Evolutionary conservation across 208 protist genomes (phyloP).

Genomic region (Crithidia sp.): DNA sequence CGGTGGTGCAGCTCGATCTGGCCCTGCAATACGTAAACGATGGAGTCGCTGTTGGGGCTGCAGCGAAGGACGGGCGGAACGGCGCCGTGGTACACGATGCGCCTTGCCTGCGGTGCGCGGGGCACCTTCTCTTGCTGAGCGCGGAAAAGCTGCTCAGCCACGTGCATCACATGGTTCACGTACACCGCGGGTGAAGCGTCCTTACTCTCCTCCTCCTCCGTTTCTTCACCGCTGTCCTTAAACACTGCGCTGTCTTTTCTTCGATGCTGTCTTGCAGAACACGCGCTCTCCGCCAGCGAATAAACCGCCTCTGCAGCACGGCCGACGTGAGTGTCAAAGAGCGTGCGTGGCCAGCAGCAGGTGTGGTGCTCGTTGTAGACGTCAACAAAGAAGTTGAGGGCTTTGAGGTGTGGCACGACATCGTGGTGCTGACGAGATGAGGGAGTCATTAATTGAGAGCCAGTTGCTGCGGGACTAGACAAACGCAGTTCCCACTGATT

Average conservation of each 20-base stretch:
- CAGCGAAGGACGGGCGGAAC: slow-evolving; percentile 50
- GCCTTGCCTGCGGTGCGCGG: slow-evolving; percentile 22
- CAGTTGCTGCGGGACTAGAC: neutral
- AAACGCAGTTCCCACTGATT: slow-evolving; percentile 21
- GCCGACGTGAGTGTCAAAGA: slow-evolving; percentile 42
- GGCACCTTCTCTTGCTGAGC: slow-evolving; percentile 33
- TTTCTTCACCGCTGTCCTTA: neutral
- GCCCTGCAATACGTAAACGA: slow-evolving; percentile 24
- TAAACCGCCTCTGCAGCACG: slow-evolving; percentile 8
- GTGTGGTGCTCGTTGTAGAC: slow-evolving; percentile 43
- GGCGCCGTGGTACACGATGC: slow-evolving; percentile 42
- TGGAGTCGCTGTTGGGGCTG: slow-evolving; percentile 11
- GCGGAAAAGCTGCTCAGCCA: slow-evolving; percentile 21
- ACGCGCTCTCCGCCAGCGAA: neutral
- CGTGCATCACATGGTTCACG: slow-evolving; percentile 1
- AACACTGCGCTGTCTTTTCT: neutral
- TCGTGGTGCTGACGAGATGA: neutral
- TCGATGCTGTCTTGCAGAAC: neutral
- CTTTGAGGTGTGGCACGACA: slow-evolving; percentile 13
- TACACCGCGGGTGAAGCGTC: neutral
- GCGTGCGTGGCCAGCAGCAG: slow-evolving; percentile 68
- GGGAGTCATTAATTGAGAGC: neutral
- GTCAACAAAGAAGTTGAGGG: slow-evolving; percentile 27
- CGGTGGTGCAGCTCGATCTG: slow-evolving; percentile 13
- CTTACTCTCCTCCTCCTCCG: too few relatives aligned